Conservation (phyloP, 2,329 filamentous ascomycete genomes). For the Colletotrichum sidae region DNA sequence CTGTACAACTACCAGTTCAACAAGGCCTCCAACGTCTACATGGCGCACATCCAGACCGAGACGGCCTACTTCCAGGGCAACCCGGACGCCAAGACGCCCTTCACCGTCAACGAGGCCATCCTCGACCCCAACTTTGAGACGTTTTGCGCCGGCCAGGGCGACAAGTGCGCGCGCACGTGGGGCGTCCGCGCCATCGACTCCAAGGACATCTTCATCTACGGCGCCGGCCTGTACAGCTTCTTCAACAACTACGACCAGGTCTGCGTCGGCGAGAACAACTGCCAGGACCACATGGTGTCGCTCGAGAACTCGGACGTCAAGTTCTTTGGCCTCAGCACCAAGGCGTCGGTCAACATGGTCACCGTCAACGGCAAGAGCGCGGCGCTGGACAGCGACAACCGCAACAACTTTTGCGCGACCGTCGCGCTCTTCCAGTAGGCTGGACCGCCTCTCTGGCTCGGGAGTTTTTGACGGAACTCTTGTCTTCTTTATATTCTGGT, state of each 20-base stretch:
- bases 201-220: conserved; percentile 75
- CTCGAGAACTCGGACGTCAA: conserved; percentile 73
- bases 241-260: conserved; percentile 83
- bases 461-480: neutral
- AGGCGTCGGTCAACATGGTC: conserved; percentile 80
- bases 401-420: conserved; percentile 74
- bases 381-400: conserved; percentile 70
- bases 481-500: conserved; percentile 11
- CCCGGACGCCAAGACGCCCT: conserved; percentile 77
- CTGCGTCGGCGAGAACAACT: conserved; percentile 75
- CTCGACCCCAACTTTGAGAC: conserved; percentile 76
- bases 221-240: conserved; percentile 83
- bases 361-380: conserved; percentile 67
- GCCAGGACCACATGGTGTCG: conserved; percentile 82
- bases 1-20: conserved; percentile 88
- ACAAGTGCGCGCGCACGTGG: conserved; percentile 78
- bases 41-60: conserved; percentile 88
- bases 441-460: conserved; percentile 22
- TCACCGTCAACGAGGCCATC: conserved; percentile 66
- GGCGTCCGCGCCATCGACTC: conserved; percentile 79
- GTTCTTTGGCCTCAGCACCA: conserved; percentile 78
- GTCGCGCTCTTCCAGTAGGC: conserved; percentile 61
- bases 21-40: conserved; percentile 82
- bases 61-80: conserved; percentile 91
- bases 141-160: conserved; percentile 58